Evolutionary conservation across 257 asterid genomes (phyloP).

Genomic region (Thymus mandschuricus): DNA sequence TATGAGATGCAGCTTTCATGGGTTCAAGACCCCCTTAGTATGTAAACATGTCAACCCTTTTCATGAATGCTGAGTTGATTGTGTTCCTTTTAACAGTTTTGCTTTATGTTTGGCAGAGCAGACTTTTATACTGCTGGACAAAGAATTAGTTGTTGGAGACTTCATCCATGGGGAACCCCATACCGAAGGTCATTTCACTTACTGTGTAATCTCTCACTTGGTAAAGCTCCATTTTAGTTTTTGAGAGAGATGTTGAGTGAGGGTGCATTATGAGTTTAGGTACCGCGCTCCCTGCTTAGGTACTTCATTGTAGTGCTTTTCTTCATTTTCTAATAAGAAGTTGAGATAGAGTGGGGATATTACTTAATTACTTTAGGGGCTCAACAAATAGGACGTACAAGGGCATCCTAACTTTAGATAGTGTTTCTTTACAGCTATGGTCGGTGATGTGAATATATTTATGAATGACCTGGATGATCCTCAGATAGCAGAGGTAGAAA

Average conservation of each 20-base stretch:
- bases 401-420: conserved; percentile 22
- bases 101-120: conserved; percentile 64
- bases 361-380: not conserved
- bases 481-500: conserved; percentile 80
- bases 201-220: not conserved
- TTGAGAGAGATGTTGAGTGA: conserved; percentile 16
- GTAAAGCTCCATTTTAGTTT: conserved; percentile 8
- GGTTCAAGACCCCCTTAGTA: conserved; percentile 84
- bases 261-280: not conserved
- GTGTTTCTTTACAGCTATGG: conserved; percentile 68
- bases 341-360: not conserved
- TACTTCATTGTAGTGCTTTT: not conserved
- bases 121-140: conserved; percentile 88
- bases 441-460: conserved; percentile 91
- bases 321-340: conserved; percentile 7
- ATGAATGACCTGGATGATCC: conserved; percentile 86
- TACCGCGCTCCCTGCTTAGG: conserved; percentile 5
- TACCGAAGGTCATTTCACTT: conserved; percentile 57
- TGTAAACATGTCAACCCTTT: conserved; percentile 10
- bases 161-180: conserved; percentile 77
- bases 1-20: conserved; percentile 87
- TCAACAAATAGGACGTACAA: conserved; percentile 11
- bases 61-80: not conserved
- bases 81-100: conserved; percentile 4
- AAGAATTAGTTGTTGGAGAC: conserved; percentile 65